Percentiles rank a stretch among this genome's conserved stretches.
phyloP scores from a whole-genome alignment of 2,329 filamentous ascomycete species.

The Rosellinia necatrix region DNA sequence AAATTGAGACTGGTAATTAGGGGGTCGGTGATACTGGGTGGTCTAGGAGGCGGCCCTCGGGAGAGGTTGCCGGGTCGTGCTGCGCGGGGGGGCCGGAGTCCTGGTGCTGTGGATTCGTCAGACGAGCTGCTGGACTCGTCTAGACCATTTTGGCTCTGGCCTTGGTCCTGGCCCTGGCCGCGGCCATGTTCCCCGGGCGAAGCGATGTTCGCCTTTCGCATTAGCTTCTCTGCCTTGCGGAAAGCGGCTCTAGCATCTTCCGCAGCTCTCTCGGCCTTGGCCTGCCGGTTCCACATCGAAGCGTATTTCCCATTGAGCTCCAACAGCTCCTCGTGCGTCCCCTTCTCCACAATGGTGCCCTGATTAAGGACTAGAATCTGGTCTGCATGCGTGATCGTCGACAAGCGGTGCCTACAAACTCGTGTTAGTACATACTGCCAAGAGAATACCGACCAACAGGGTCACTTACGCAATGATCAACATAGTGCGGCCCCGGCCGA shows the following conservation, averaged over 20 bases:
- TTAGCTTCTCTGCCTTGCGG: constrained; percentile 48
- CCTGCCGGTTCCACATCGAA: constrained; percentile 90
- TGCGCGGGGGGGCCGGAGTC: constrained; percentile 21
- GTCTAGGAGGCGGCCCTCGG: constrained; percentile 14
- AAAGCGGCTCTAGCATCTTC: constrained; percentile 57
- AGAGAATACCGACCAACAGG: neutral
- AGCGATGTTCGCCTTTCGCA: constrained; percentile 57
- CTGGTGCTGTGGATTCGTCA: constrained; percentile 35
- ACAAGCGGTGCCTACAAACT: constrained; percentile 69
- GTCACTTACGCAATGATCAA: constrained; percentile 84
- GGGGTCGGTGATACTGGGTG: constrained; percentile 24
- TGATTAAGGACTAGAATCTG: constrained; percentile 80
- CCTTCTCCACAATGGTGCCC: constrained; percentile 77
- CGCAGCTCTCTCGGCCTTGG: constrained; percentile 73
- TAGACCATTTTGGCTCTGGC: constrained; percentile 44
- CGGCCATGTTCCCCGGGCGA: constrained; percentile 34
- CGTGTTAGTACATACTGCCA: constrained; percentile 28
- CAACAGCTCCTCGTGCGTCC: constrained; percentile 78
- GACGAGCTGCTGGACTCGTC: constrained; percentile 48
- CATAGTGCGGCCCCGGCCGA: constrained; percentile 86
- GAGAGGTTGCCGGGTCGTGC: constrained; percentile 22
- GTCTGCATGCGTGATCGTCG: constrained; percentile 83
- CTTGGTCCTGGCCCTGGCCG: constrained; percentile 24
- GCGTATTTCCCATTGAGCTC: constrained; percentile 73
- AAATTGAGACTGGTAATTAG: constrained; percentile 30